These are phyloP conservation scores for Vaccinium darrowii DNA, from an alignment of 148 eudicot genomes.

Conservation along the genomic window DNA sequence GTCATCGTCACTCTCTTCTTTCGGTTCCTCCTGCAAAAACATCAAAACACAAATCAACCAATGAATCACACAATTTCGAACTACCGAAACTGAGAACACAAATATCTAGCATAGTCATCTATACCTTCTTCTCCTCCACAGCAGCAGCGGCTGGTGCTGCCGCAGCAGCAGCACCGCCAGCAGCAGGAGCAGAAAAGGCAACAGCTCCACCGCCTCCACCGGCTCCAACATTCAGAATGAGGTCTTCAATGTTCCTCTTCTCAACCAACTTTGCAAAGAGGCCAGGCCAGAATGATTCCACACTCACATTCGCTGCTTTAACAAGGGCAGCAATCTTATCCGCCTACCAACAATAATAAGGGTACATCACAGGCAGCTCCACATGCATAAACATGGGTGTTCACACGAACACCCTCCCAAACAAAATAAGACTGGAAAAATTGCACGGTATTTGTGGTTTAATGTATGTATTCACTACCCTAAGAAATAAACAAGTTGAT, in stretches of 20 bases:
- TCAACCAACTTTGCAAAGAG: slow-evolving; percentile 16
- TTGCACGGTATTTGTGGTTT: no score
- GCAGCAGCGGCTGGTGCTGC: slow-evolving; percentile 2
- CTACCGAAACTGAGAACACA: not conserved
- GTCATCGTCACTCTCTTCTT: slow-evolving; percentile 32
- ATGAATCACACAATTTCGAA: not conserved
- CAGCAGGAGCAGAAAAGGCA: not conserved
- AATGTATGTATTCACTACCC: no score
- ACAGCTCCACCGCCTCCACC: not conserved
- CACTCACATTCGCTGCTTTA: slow-evolving; percentile 8
- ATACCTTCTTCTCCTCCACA: slow-evolving; percentile 18
- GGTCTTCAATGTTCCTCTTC: slow-evolving; percentile 15
- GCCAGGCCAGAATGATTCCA: slow-evolving; percentile 19
- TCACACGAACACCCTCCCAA: no score
- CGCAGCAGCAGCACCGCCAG: not conserved
- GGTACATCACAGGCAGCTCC: no score
- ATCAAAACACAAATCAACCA: not conserved
- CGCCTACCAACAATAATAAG: not conserved
- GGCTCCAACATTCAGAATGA: slow-evolving; percentile 7
- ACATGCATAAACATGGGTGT: no score
- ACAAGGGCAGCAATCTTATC: slow-evolving; percentile 16
- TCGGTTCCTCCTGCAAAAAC: slow-evolving; percentile 23
- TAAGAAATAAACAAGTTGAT: no score
- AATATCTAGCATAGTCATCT: no score
- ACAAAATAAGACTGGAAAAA: no score